Evolutionary conservation across 192 early-diverging fungal species (phyloP).

Genomic region (Mortierella alpina): DNA sequence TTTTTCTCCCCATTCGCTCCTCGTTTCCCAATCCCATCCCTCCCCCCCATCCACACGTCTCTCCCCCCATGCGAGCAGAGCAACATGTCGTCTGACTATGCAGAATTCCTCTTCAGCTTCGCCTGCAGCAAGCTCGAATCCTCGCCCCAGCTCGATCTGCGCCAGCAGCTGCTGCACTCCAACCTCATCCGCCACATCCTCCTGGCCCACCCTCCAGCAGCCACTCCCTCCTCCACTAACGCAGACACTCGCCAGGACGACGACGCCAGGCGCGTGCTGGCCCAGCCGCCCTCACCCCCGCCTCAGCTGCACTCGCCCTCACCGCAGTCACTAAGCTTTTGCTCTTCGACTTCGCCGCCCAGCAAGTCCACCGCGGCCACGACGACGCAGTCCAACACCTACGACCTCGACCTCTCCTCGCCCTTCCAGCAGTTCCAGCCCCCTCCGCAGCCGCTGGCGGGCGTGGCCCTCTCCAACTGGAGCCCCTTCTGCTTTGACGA

Average conservation of each 20-base stretch:
- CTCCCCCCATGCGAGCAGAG: neutral
- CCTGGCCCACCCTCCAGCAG: slow-evolving; percentile 13
- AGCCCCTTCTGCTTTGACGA: slow-evolving; percentile 32
- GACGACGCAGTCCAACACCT: neutral
- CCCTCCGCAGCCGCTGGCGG: neutral
- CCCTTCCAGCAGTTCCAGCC: neutral
- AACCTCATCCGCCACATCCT: slow-evolving; percentile 50
- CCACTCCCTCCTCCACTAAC: neutral
- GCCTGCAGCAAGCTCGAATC: slow-evolving; percentile 47
- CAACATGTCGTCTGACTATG: slow-evolving; percentile 42
- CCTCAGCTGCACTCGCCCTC: neutral
- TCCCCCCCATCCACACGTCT: neutral
- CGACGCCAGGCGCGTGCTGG: neutral
- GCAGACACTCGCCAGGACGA: neutral
- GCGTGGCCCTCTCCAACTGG: slow-evolving; percentile 6
- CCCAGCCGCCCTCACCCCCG: slow-evolving; percentile 8
- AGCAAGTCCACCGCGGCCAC: neutral
- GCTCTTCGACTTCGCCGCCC: neutral
- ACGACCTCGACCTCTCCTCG: neutral
- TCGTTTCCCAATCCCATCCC: neutral
- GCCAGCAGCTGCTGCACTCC: slow-evolving; percentile 41
- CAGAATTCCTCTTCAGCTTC: slow-evolving; percentile 39
- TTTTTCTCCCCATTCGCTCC: neutral
- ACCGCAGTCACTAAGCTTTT: slow-evolving; percentile 5
- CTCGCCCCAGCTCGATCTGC: slow-evolving; percentile 34